Conservation (phyloP, 2,329 filamentous ascomycete genomes). For the Cadophora gregata region DNA sequence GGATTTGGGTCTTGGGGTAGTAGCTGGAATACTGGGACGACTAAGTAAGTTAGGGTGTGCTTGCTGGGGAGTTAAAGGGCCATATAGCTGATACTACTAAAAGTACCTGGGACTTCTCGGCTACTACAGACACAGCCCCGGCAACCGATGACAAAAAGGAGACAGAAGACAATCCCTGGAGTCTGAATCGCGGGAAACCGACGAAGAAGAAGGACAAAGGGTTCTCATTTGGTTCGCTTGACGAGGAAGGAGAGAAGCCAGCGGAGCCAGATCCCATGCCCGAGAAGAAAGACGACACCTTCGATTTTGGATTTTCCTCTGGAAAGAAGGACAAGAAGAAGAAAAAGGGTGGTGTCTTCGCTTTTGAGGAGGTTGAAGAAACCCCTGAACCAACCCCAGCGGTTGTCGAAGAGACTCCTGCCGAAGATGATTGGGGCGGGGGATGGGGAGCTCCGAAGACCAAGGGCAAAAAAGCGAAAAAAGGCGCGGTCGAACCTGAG, state of each 20-base stretch:
- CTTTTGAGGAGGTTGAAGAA: conserved; percentile 34
- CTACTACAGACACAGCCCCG: conserved; percentile 45
- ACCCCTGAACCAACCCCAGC: conserved; percentile 37
- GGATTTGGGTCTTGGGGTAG: conserved; percentile 65
- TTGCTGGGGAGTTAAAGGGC: neutral
- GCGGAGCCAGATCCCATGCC: conserved; percentile 36
- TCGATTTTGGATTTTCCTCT: conserved; percentile 43
- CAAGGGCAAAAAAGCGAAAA: conserved; percentile 53
- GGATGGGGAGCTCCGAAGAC: conserved; percentile 55
- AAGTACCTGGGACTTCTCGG: conserved; percentile 39
- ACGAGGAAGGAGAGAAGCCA: conserved; percentile 47
- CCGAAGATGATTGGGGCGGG: conserved; percentile 57
- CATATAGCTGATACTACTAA: neutral
- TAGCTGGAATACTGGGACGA: conserved; percentile 60
- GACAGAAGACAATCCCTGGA: conserved; percentile 57
- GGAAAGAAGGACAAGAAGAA: conserved; percentile 56
- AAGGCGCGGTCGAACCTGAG: conserved; percentile 40
- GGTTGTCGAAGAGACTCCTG: conserved; percentile 38
- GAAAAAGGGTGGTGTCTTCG: conserved; percentile 44
- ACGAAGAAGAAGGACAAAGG: conserved; percentile 59
- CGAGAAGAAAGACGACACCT: conserved; percentile 48
- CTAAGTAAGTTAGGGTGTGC: conserved; percentile 29
- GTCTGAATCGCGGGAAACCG: conserved; percentile 52
- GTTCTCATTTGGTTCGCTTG: conserved; percentile 56
- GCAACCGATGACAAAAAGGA: conserved; percentile 51